Evolutionary conservation across 1,284 basidiomycete species (phyloP), one percentile per base, ranked within the genome.

Genomic region (Fomitiporia mediterranea): DNA sequence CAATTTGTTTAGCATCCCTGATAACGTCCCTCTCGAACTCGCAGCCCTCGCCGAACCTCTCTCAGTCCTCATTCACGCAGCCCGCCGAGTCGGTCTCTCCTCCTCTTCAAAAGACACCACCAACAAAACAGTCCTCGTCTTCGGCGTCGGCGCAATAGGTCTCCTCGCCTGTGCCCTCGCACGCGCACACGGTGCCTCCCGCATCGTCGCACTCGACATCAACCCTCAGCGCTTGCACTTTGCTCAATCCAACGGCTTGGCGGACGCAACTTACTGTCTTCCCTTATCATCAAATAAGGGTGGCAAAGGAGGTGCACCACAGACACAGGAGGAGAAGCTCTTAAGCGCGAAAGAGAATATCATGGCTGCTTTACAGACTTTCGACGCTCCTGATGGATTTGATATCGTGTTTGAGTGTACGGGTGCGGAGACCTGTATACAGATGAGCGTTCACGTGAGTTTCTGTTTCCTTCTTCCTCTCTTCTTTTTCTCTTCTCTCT

Each of bases 341-440:
- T 79, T 81, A 52, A 77, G 76, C 3, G 84, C 87, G 11, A 86
- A 86, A 68, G 81, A 84, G 59, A 80, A 72, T 59, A 76, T 81
- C 4, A 69, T 73, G 25, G 67, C 72, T 35, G 77, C 83, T 17
- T 72, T 93, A 64, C 68, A 76, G 61, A 69, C 78, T 60, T 86
- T 87, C 65, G 76, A 74, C 55, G 73, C 82, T 58, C 75, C 78
- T 21, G 84, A 91, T 30, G 94, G 94, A 11, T 96, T 94, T 70
- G 94, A 98, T 71, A 76, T 90, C 63, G 86, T 97, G 35, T 91
- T 94, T 65, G 95, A 98, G 70, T 98, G 95, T 72, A 96, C 94
- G 4, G 95, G 95, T 62, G 93, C 93, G 1, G 93, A 95, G 70
- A 78, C 83, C 28, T 92, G 89, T 67, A 93, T 94, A 68, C 91